These are phyloP conservation scores for Ogataea paraovalis DNA, from an alignment of 805 yeast genomes.

Conservation along the genomic window DNA sequence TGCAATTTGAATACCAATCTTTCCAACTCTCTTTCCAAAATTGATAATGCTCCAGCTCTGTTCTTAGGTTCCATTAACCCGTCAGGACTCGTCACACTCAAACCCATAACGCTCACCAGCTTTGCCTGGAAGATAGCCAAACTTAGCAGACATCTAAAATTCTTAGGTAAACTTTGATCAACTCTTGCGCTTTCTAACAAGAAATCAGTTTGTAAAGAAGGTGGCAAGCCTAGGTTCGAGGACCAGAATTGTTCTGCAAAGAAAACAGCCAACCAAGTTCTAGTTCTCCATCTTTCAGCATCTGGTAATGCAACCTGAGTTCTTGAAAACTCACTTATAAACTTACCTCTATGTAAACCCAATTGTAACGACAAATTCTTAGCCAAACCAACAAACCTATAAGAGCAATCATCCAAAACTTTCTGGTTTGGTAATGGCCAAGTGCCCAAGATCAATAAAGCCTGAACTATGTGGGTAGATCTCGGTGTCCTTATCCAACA, in stretches of 20 bases:
- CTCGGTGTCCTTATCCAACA: conserved; percentile 93
- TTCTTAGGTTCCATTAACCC: conserved; percentile 82
- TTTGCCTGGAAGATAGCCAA: conserved; percentile 81
- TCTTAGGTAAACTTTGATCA: conserved; percentile 61
- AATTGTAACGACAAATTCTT: conserved; percentile 78
- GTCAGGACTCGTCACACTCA: conserved; percentile 79
- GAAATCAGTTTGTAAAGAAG: conserved; percentile 79
- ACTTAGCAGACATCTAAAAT: conserved; percentile 67
- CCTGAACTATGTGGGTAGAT: conserved; percentile 90
- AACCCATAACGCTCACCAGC: conserved; percentile 80
- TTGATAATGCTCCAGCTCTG: conserved; percentile 75
- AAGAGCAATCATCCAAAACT: conserved; percentile 87
- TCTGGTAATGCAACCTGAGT: conserved; percentile 85
- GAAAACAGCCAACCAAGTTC: conserved; percentile 87
- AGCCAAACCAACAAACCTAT: conserved; percentile 83
- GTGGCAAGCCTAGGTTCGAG: conserved; percentile 81
- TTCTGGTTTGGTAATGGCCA: conserved; percentile 96
- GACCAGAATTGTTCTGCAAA: conserved; percentile 91
- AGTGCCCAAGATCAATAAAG: conserved; percentile 72
- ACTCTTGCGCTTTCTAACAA: conserved; percentile 73
- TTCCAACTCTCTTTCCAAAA: conserved; percentile 74
- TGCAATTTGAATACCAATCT: conserved; percentile 61
- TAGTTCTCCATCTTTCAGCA: conserved; percentile 90
- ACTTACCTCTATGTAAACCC: conserved; percentile 88
- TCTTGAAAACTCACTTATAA: conserved; percentile 84